Conservation (phyloP, 352 stramenopile species). For the Phytopythium boreale region DNA sequence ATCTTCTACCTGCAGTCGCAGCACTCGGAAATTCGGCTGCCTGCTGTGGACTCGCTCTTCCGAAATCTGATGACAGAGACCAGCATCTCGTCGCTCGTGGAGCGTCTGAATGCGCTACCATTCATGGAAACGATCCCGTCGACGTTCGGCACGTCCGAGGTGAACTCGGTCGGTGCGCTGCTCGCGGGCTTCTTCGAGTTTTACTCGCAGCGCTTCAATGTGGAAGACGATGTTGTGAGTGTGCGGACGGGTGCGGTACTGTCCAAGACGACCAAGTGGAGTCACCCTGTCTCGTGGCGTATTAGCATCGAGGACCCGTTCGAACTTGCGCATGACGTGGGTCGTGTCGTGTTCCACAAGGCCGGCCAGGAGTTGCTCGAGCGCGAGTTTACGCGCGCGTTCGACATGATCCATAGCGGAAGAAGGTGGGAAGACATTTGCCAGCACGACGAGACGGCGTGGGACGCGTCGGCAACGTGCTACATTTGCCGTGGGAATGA, state of each 20-base stretch:
- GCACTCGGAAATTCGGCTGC: slow-evolving; percentile 46
- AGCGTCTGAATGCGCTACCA: slow-evolving; percentile 68
- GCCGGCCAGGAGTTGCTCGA: slow-evolving; percentile 61
- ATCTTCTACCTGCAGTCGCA: slow-evolving; percentile 95
- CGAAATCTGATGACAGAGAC: slow-evolving; percentile 83
- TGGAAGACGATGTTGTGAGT: slow-evolving; percentile 92
- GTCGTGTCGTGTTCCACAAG: slow-evolving; percentile 70
- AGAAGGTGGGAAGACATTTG: slow-evolving; percentile 59
- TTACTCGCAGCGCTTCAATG: slow-evolving; percentile 95
- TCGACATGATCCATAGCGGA: slow-evolving; percentile 38
- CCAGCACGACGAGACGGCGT: slow-evolving; percentile 37
- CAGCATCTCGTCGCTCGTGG: slow-evolving; percentile 83
- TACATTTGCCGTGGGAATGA: slow-evolving; percentile 59
- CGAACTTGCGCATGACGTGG: slow-evolving; percentile 77
- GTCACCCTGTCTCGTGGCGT: slow-evolving; percentile 59
- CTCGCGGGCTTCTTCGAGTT: slow-evolving; percentile 97
- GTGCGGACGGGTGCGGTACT: slow-evolving; percentile 73
- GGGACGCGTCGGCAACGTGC: slow-evolving; percentile 45
- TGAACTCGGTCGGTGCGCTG: slow-evolving; percentile 88
- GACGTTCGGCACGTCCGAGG: slow-evolving; percentile 60
- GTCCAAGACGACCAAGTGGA: slow-evolving; percentile 74
- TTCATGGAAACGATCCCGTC: slow-evolving; percentile 29
- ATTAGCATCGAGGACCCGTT: slow-evolving; percentile 88
- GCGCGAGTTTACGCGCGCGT: slow-evolving; percentile 61
- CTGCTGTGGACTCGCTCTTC: slow-evolving; percentile 42